These are phyloP conservation scores for Plasmodiophora brassicae DNA, from an alignment of 208 protist genomes.

Conservation along the genomic window DNA sequence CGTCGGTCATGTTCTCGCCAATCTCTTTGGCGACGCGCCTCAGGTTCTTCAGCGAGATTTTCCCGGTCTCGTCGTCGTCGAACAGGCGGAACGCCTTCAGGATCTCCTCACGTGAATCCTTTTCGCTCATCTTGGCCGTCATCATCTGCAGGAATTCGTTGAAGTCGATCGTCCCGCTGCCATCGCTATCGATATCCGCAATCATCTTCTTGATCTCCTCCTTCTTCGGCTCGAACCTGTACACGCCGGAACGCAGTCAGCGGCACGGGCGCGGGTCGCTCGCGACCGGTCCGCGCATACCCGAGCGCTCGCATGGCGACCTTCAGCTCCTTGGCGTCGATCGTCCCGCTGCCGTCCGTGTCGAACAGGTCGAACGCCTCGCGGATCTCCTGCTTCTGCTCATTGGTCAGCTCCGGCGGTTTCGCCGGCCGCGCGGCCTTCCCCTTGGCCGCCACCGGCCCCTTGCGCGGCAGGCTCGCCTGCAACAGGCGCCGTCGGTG, in stretches of 20 bases:
- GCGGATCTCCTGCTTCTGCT: conserved; percentile 96
- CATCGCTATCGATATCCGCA: conserved; percentile 71
- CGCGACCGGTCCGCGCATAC: neutral
- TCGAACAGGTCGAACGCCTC: conserved; percentile 98
- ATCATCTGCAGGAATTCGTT: conserved; percentile 76
- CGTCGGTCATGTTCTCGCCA: conserved; percentile 73
- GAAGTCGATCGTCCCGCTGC: conserved; percentile 71
- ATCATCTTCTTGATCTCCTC: conserved; percentile 76
- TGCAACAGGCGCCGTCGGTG: no score
- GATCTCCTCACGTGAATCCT: conserved; percentile 70
- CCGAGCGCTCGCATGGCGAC: conserved; percentile 97
- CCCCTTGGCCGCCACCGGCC: no score
- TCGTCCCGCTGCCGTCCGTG: conserved; percentile 66
- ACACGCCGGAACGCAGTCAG: no score
- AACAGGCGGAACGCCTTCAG: conserved; percentile 63
- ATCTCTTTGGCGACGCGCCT: conserved; percentile 70
- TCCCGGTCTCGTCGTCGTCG: conserved; percentile 65
- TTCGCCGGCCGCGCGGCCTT: conserved; percentile 26
- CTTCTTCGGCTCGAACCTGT: conserved; percentile 97
- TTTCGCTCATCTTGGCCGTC: conserved; percentile 74
- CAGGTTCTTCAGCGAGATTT: conserved; percentile 87
- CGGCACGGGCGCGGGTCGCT: neutral
- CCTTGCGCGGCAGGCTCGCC: no score
- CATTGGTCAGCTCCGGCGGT: conserved; percentile 87
- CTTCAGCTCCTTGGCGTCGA: conserved; percentile 98